Evolutionary conservation across 805 yeast species (phyloP).

Genomic region (Myxozyma mucilagina): DNA sequence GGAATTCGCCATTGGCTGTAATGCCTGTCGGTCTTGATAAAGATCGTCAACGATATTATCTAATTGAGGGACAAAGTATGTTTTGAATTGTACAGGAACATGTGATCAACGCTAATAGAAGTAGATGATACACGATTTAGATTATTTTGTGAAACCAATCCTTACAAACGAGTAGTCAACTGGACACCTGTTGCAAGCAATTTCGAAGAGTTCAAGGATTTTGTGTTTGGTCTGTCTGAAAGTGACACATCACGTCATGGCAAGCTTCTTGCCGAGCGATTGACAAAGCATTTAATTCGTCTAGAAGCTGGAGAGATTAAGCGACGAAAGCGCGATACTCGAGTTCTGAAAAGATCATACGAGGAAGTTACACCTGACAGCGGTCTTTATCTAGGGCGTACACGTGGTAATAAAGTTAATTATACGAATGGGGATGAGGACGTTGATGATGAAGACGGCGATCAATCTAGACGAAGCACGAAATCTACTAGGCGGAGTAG

Average conservation of each 20-base stretch:
- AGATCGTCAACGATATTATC: constrained; percentile 31
- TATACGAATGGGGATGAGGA: constrained; percentile 30
- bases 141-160: constrained; percentile 38
- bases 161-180: constrained; percentile 36
- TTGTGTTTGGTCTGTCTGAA: constrained; percentile 22
- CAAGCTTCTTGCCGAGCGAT: constrained; percentile 7
- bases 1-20: constrained; percentile 19
- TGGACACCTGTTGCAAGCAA: constrained; percentile 42
- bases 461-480: background rate
- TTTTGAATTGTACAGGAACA: background rate
- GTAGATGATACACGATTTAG: constrained; percentile 41
- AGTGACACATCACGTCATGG: constrained; percentile 16
- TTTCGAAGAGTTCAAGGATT: constrained; percentile 33
- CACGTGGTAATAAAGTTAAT: constrained; percentile 39
- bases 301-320: constrained; percentile 28
- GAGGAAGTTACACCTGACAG: constrained; percentile 33
- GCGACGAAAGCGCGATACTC: constrained; percentile 15
- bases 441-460: constrained; percentile 15
- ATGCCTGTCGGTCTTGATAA: constrained; percentile 35
- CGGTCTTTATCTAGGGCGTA: constrained; percentile 38
- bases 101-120: constrained; percentile 2
- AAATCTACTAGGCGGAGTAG: constrained; percentile 11
- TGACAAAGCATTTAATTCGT: constrained; percentile 17
- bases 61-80: constrained; percentile 34
- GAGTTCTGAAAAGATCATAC: constrained; percentile 14